phyloP scores from a whole-genome alignment of 129 eudicot species.

The Lactuca sativa region DNA sequence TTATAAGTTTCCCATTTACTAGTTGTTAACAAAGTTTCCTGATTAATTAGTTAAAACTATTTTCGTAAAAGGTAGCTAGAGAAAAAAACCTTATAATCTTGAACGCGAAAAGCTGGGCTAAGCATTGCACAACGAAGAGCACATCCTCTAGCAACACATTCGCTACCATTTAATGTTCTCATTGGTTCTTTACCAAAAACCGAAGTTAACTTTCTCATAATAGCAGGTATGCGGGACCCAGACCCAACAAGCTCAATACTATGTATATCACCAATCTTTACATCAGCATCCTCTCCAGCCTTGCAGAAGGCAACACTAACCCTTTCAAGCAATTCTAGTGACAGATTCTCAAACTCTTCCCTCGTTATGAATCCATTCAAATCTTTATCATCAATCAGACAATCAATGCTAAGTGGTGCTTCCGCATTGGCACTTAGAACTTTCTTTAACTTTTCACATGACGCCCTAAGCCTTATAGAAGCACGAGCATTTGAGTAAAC shows the following conservation, averaged over 20 bases:
- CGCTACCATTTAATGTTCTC: constrained; percentile 74
- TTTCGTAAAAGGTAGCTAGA: too few species aligned
- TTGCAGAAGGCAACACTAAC: constrained; percentile 51
- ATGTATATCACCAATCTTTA: constrained; percentile 48
- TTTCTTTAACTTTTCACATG: constrained; percentile 84
- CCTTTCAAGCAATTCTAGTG: constrained; percentile 52
- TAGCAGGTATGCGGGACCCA: constrained; percentile 84
- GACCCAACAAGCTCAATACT: constrained; percentile 88
- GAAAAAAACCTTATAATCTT: constrained; percentile 68
- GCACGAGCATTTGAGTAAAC: constrained; percentile 61
- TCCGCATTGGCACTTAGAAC: constrained; percentile 81
- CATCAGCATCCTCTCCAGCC: constrained; percentile 56
- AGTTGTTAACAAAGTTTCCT: too few species aligned
- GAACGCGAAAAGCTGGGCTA: constrained; percentile 65
- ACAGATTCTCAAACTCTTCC: constrained; percentile 78
- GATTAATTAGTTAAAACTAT: too few species aligned
- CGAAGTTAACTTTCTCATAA: constrained; percentile 40
- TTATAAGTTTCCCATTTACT: too few species aligned
- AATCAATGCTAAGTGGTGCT: constrained; percentile 78
- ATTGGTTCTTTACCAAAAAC: constrained; percentile 61
- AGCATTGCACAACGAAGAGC: constrained; percentile 88
- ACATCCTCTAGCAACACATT: constrained; percentile 96
- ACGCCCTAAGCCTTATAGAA: constrained; percentile 61
- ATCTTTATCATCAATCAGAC: constrained; percentile 88
- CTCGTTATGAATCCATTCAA: constrained; percentile 72